Evolutionary conservation across 176 grass and related monocot species (phyloP).

Genomic region (Aegilops speltoides): DNA sequence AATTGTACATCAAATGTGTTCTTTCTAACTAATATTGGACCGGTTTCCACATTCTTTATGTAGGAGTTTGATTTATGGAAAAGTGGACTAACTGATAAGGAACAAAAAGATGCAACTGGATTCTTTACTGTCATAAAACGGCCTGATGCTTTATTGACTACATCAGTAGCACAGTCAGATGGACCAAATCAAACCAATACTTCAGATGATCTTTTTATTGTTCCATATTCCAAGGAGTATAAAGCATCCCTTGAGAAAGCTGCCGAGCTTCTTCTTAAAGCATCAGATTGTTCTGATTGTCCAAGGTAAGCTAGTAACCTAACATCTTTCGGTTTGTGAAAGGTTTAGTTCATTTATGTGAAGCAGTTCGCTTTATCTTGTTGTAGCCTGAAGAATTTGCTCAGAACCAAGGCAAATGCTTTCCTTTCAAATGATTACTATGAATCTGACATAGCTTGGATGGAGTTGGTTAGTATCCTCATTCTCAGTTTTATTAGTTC

Average conservation of each 20-base stretch:
- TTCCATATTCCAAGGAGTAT: conserved; percentile 89
- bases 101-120: conserved; percentile 74
- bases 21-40: conserved; percentile 1
- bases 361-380: conserved; percentile 24
- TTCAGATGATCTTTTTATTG: conserved; percentile 75
- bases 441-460: conserved; percentile 98
- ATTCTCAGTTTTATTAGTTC: conserved; percentile 21
- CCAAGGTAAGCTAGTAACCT: conserved; percentile 53
- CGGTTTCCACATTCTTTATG: background rate
- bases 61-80: conserved; percentile 98
- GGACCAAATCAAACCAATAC: conserved; percentile 31
- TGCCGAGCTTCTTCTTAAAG: conserved; percentile 63
- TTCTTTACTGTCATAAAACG: conserved; percentile 89
- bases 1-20: background rate
- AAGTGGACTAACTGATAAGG: conserved; percentile 42
- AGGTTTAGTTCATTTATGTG: conserved; percentile 6
- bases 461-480: conserved; percentile 77
- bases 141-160: conserved; percentile 36
- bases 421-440: conserved; percentile 97
- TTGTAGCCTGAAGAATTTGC: conserved; percentile 76
- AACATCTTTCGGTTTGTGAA: conserved; percentile 1
- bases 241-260: conserved; percentile 64
- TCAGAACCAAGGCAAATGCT: conserved; percentile 84
- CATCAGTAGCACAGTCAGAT: conserved; percentile 7
- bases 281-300: conserved; percentile 77